A percentile compares a stretch with the other conserved stretches of the same genome.
phyloP scores from a whole-genome alignment of 495 filamentous ascomycete species.

The Trichoderma erinaceum region DNA sequence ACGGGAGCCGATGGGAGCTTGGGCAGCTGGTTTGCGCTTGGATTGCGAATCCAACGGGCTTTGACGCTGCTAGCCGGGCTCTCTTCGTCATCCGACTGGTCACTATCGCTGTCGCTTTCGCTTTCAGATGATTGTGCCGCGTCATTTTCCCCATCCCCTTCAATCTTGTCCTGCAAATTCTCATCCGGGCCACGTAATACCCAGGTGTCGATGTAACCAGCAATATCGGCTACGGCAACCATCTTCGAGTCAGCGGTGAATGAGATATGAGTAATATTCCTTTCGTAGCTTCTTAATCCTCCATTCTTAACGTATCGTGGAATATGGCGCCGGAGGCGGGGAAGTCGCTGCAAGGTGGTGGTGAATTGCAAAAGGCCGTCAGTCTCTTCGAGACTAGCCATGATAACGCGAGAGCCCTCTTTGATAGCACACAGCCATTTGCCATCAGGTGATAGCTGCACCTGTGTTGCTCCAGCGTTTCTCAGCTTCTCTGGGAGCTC shows the following conservation, averaged over 20 bases:
- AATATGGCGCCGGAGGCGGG: slow-evolving; percentile 50
- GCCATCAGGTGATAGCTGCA: slow-evolving; percentile 66
- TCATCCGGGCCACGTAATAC: slow-evolving; percentile 51
- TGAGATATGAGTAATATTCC: slow-evolving; percentile 62
- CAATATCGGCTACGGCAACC: slow-evolving; percentile 70
- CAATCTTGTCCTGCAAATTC: slow-evolving; percentile 23
- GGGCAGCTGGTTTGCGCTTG: slow-evolving; percentile 63
- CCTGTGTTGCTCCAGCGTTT: slow-evolving; percentile 56
- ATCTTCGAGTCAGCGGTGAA: slow-evolving; percentile 81
- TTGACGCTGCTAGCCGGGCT: slow-evolving; percentile 16
- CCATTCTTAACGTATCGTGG: slow-evolving; percentile 55
- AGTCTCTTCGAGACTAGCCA: slow-evolving; percentile 46
- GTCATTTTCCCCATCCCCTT: slow-evolving; percentile 19
- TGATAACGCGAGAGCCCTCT: slow-evolving; percentile 74
- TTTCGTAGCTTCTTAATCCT: slow-evolving; percentile 69
- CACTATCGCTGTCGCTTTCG: slow-evolving; percentile 24
- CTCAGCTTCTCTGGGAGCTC: slow-evolving; percentile 37
- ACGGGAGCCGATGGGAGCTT: slow-evolving; percentile 57
- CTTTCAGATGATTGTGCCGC: slow-evolving; percentile 28
- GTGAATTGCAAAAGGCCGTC: slow-evolving; percentile 36
- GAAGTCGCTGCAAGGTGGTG: slow-evolving; percentile 39
- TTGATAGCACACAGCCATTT: slow-evolving; percentile 74
- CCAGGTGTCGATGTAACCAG: slow-evolving; percentile 85
- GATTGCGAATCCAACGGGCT: slow-evolving; percentile 57
- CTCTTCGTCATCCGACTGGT: slow-evolving; percentile 29